Base-by-base conservation (phyloP, 2,329 filamentous ascomycete genomes). In the Sporothrix brunneoviolacea region DNA sequence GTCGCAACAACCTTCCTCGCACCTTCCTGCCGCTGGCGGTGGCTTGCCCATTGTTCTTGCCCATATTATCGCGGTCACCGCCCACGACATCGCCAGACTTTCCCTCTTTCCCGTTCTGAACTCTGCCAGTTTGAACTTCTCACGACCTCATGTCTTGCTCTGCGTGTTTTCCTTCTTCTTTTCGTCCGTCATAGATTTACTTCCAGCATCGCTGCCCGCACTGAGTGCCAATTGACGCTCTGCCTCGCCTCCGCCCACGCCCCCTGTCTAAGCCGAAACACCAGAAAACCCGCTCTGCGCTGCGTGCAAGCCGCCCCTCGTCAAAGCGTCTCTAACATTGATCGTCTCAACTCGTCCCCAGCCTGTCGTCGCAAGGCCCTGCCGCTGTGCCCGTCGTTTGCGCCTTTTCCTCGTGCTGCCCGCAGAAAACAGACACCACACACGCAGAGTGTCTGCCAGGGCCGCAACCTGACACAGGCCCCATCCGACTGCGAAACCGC, bases 291-390 rank as follows among this genome's bases (percentile, higher is more conserved):
- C 62, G 64, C 62, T 62, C 59, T 63, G 63, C 66, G 62, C 68
- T 66, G 65, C 67, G 60, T 62, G 66, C 51, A 33, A 51, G 32
- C 36, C 51, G 42, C 59, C 63, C 67, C 64, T 62, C 60, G 64
- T 65, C 68, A 64, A 69, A 67, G 67, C 68, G 62, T 63, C 68
- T 70, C 68, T 70, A 66, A 73, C 70, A 66, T 51, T 52, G 52
- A 59, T 62, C 66, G 70, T 73, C 70, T 73, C 71, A 70, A 69
- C 64, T 61, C 55, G 50, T 47, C 56, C 27, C 55, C 59, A 59
- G 58, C 55, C 55, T 47, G 52, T 57, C 58, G 57, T 59, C 59
- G 59, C 55, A 53, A 55, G 55, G 53, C 52, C 57, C 56, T 58
- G 58, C 58, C 58, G 51, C 24, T 61, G 61, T 43, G 6, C 12